Conservation (phyloP, 2,329 filamentous ascomycete species). For the Colletotrichum lupini region DNA sequence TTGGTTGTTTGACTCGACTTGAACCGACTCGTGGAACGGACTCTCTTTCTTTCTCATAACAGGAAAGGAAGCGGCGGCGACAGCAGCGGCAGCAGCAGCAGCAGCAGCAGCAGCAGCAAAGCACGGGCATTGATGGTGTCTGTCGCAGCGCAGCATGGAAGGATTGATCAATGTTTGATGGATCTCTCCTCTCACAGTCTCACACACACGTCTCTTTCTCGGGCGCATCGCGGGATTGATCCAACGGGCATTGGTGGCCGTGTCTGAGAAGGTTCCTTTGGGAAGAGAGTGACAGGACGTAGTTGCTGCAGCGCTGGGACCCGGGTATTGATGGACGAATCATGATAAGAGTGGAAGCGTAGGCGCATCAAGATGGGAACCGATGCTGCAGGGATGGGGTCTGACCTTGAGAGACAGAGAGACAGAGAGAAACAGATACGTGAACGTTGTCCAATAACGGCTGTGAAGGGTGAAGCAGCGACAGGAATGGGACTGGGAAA, state of each 20-base stretch:
- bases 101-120: neutral
- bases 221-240: conserved; percentile 41
- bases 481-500: neutral
- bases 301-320: neutral
- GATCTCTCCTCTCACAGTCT: conserved; percentile 21
- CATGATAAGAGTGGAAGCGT: neutral
- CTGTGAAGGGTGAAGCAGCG: neutral
- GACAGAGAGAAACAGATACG: neutral
- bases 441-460: neutral
- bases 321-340: neutral
- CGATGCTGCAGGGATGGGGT: neutral
- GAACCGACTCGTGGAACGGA: neutral
- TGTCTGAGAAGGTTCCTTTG: conserved; percentile 38
- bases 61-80: neutral
- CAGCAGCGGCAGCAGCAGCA: neutral
- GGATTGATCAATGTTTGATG: conserved; percentile 47
- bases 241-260: conserved; percentile 1
- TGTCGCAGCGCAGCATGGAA: conserved; percentile 39
- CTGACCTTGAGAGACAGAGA: neutral
- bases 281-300: conserved; percentile 17
- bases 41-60: neutral
- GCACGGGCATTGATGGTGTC: conserved; percentile 37
- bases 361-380: conserved; percentile 31
- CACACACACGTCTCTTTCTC: neutral
- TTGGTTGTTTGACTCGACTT: neutral